Conservation (phyloP, 495 filamentous ascomycete genomes). For the Neurospora sp. region DNA sequence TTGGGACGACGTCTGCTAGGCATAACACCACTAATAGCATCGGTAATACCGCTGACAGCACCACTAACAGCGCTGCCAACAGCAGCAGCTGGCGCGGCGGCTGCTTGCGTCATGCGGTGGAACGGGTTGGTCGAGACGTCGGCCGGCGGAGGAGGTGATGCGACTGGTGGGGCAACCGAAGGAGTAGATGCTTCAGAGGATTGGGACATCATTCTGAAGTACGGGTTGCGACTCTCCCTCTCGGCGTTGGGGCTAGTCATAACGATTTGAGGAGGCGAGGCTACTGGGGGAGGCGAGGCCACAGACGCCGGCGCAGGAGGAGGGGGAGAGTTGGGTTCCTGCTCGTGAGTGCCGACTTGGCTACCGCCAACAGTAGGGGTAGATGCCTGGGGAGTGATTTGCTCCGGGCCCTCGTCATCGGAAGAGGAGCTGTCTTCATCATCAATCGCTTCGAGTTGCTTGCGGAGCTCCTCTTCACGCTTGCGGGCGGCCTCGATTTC, state of each 20-base stretch:
- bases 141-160: constrained; percentile 30
- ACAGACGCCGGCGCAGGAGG: constrained; percentile 14
- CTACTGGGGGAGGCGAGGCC: constrained; percentile 16
- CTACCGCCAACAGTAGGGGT: constrained; percentile 57
- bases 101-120: constrained; percentile 66
- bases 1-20: constrained; percentile 22
- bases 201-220: constrained; percentile 42
- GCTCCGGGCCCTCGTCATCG: constrained; percentile 77
- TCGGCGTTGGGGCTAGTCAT: constrained; percentile 39
- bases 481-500: constrained; percentile 88
- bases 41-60: not conserved
- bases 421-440: constrained; percentile 70
- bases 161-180: constrained; percentile 32
- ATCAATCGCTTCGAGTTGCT: constrained; percentile 74
- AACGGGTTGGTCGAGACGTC: constrained; percentile 87
- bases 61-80: not conserved
- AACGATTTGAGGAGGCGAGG: constrained; percentile 32
- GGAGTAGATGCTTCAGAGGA: constrained; percentile 36
- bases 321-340: constrained; percentile 36
- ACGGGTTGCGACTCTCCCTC: constrained; percentile 40
- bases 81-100: constrained; percentile 26
- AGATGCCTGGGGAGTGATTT: constrained; percentile 71
- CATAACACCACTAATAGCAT: constrained; percentile 10
- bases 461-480: constrained; percentile 76
- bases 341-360: constrained; percentile 42